Evolutionary conservation across 768 basidiomycete genomes (phyloP).

Genomic region (Daedaleopsis nitida): DNA sequence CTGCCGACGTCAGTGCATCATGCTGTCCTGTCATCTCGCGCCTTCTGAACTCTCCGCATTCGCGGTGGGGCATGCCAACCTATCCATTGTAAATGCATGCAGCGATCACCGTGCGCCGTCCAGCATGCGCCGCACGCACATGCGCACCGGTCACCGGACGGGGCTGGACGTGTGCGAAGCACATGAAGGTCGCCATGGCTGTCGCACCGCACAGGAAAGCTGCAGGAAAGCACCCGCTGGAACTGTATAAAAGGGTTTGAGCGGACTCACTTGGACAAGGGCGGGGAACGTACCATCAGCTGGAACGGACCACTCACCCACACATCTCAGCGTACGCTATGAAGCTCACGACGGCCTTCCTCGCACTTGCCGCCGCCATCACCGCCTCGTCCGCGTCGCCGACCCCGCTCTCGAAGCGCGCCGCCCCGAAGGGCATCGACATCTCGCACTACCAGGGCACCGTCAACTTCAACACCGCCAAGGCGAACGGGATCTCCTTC

Average conservation of each 20-base stretch:
- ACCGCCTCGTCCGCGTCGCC: neutral
- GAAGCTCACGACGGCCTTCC: neutral
- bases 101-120: neutral
- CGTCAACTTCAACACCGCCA: slow-evolving; percentile 55
- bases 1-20: slow-evolving; percentile 11
- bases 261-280: neutral
- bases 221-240: neutral
- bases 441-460: slow-evolving; percentile 52
- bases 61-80: neutral
- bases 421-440: slow-evolving; percentile 53
- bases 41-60: neutral
- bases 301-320: neutral
- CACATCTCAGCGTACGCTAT: neutral
- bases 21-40: slow-evolving; percentile 3
- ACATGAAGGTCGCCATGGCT: neutral
- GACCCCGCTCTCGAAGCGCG: slow-evolving; percentile 30
- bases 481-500: slow-evolving; percentile 53
- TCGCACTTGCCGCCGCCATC: neutral
- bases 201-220: neutral
- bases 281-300: neutral
- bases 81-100: neutral
- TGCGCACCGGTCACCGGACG: neutral
- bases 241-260: neutral
- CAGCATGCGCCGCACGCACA: neutral
- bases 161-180: neutral